phyloP scores from a whole-genome alignment of 805 yeast species.

The Starmerella vitae region DNA sequence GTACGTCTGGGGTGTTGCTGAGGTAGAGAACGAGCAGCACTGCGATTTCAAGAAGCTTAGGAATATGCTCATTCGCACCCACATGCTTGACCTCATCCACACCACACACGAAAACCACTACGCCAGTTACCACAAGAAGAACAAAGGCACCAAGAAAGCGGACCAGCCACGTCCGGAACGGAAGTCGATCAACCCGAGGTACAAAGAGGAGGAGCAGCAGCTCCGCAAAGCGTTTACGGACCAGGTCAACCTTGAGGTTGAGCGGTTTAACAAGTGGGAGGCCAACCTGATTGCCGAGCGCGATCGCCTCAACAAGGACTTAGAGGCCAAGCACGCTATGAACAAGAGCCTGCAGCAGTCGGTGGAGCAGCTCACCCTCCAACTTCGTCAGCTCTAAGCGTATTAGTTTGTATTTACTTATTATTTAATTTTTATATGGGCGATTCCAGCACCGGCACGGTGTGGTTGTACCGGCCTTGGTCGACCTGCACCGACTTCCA shows the following conservation, averaged over 20 bases:
- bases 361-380: conserved; percentile 19
- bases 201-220: conserved; percentile 90
- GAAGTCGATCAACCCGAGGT: conserved; percentile 64
- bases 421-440: conserved; percentile 4
- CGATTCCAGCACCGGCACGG: conserved; percentile 10
- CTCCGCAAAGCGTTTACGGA: conserved; percentile 90
- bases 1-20: conserved; percentile 78
- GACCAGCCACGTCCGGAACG: conserved; percentile 29
- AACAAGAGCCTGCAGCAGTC: conserved; percentile 29
- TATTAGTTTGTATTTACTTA: not conserved
- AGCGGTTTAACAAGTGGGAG: conserved; percentile 97
- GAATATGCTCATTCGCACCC: conserved; percentile 48
- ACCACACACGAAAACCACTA: conserved; percentile 61
- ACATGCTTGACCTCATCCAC: conserved; percentile 65
- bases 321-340: conserved; percentile 63
- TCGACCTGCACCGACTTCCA: conserved; percentile 40
- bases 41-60: conserved; percentile 64
- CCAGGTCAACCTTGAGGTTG: conserved; percentile 92
- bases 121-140: conserved; percentile 50
- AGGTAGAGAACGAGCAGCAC: conserved; percentile 61
- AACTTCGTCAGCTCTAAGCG: conserved; percentile 5
- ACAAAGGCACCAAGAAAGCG: conserved; percentile 38
- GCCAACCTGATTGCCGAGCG: conserved; percentile 90
- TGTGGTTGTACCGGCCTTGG: conserved; percentile 15
- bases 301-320: conserved; percentile 82